Evolutionary conservation across 441 rosid genomes (phyloP).

Genomic region (Aquilaria agallochum): DNA sequence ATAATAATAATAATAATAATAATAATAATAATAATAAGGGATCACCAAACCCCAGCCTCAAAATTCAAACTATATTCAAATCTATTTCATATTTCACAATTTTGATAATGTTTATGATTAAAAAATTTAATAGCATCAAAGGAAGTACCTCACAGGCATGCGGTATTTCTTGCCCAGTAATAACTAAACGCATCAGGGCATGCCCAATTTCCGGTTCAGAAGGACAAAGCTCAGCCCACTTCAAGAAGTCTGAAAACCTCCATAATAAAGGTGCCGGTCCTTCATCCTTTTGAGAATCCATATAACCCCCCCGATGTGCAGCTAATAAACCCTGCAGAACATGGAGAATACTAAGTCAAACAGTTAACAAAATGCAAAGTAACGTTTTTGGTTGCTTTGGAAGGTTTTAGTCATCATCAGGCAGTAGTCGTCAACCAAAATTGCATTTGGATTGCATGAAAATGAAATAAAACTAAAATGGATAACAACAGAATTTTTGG

Average conservation of each 20-base stretch:
- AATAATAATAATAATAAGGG: no score
- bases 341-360: conserved; percentile 11
- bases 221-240: conserved; percentile 99
- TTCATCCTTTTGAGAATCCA: conserved; percentile 96
- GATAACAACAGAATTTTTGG: no score
- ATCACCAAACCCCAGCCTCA: no score
- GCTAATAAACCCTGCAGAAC: conserved; percentile 81
- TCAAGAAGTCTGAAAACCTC: conserved; percentile 98
- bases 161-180: conserved; percentile 97
- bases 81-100: no score
- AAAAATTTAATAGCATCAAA: not conserved
- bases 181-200: conserved; percentile 96
- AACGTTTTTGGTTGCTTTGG: no score
- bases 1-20: no score
- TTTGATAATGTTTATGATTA: no score
- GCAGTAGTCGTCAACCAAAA: no score
- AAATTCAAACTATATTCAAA: no score
- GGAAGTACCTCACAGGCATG: conserved; percentile 92
- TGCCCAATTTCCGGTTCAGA: conserved; percentile 99
- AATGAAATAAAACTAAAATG: no score
- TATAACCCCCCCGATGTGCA: conserved; percentile 98
- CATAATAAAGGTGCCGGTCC: conserved; percentile 97
- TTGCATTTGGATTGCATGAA: no score
- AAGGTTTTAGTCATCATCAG: no score
- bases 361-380: not conserved